A percentile compares a stretch with the other conserved stretches of the same genome.
Conservation (phyloP, 2,329 filamentous ascomycete species). For the Cytospora piceicola region DNA sequence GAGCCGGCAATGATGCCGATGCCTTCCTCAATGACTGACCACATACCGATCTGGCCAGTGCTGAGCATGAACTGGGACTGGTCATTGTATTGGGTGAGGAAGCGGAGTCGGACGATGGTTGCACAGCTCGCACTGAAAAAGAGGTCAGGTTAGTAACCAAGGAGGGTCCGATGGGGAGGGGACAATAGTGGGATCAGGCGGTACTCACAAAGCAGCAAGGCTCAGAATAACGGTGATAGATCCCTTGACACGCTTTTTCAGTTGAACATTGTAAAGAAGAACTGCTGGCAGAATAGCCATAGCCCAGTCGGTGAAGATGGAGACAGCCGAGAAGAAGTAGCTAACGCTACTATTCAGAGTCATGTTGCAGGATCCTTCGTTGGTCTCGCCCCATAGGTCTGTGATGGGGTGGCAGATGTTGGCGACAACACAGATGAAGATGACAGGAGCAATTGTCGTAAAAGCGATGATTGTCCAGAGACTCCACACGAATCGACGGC, state of each 20-base stretch:
- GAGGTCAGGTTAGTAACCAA: slow-evolving; percentile 23
- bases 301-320: slow-evolving; percentile 42
- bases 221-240: slow-evolving; percentile 49
- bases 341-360: slow-evolving; percentile 39
- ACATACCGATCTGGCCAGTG: slow-evolving; percentile 48
- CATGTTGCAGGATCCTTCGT: slow-evolving; percentile 37
- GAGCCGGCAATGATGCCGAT: slow-evolving; percentile 55
- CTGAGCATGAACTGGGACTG: slow-evolving; percentile 45
- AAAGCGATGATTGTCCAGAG: slow-evolving; percentile 37
- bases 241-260: slow-evolving; percentile 49
- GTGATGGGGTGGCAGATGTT: slow-evolving; percentile 41
- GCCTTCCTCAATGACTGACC: slow-evolving; percentile 53
- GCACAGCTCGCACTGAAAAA: slow-evolving; percentile 40
- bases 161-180: too few species aligned
- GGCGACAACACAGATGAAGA: slow-evolving; percentile 38
- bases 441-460: slow-evolving; percentile 33
- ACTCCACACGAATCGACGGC: slow-evolving; percentile 36
- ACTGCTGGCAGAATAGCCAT: slow-evolving; percentile 45
- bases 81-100: slow-evolving; percentile 45
- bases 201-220: slow-evolving; percentile 46
- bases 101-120: slow-evolving; percentile 48
- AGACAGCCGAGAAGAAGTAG: slow-evolving; percentile 43
- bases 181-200: neutral
- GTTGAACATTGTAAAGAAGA: slow-evolving; percentile 47
- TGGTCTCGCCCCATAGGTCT: slow-evolving; percentile 39